A percentile compares a stretch with the other conserved stretches of the same genome.
Conservation (phyloP, 345 rosid genomes). For the Eutrema japonicum region DNA sequence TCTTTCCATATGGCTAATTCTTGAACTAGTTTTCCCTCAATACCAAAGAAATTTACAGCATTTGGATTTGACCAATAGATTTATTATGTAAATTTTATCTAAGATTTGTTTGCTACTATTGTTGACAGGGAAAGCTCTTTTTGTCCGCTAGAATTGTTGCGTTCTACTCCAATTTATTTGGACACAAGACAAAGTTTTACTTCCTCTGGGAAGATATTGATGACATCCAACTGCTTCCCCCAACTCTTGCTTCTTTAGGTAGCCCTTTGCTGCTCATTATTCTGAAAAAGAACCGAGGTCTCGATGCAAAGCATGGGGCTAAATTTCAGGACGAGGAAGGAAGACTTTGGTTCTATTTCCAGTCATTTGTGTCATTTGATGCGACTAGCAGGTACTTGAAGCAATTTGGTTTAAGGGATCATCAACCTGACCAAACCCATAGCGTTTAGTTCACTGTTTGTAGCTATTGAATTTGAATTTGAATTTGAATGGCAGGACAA, state of each 20-base stretch:
- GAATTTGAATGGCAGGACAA: slow-evolving; percentile 58
- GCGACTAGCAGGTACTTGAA: slow-evolving; percentile 66
- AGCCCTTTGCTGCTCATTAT: slow-evolving; percentile 71
- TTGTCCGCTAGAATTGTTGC: slow-evolving; percentile 89
- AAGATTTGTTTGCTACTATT: slow-evolving; percentile 1
- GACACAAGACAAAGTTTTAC: slow-evolving; percentile 81
- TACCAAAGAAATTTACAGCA: background rate
- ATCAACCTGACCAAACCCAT: background rate
- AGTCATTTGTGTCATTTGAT: slow-evolving; percentile 79
- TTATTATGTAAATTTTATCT: background rate
- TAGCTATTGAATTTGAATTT: slow-evolving; percentile 19
- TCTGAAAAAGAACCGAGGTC: slow-evolving; percentile 66
- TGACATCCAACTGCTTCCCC: slow-evolving; percentile 73
- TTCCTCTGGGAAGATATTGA: slow-evolving; percentile 90
- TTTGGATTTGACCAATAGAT: background rate
- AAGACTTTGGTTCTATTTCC: slow-evolving; percentile 70
- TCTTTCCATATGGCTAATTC: background rate
- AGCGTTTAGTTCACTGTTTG: background rate
- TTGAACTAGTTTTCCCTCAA: background rate
- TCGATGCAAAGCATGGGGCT: slow-evolving; percentile 80
- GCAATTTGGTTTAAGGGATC: background rate
- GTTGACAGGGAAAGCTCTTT: slow-evolving; percentile 76
- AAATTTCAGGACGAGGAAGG: slow-evolving; percentile 85
- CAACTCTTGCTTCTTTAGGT: slow-evolving; percentile 71
- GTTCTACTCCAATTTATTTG: slow-evolving; percentile 82